Evolutionary conservation across 1,284 basidiomycete genomes (phyloP), one percentile per base, ranked within the genome.

Genomic region (Ganoderma lingzhi): DNA sequence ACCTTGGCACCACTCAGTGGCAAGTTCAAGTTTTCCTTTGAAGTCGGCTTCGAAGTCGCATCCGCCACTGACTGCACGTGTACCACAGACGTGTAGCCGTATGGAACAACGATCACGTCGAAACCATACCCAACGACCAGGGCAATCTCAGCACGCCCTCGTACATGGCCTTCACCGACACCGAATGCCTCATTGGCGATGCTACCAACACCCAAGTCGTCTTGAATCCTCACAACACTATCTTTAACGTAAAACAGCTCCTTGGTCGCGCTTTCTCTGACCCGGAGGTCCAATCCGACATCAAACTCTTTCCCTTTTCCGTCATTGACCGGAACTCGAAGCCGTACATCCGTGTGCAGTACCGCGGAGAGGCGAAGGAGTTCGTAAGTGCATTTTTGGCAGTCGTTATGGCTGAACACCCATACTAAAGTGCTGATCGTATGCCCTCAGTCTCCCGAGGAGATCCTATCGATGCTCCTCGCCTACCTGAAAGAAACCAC

Each of bases 401-500:
- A 1, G 51, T 9, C 61, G 28, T 56, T 35, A 35, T 35, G 10
- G 9, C 39, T 58, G 51, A 45, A 35, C 35, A 35, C n/a, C n/a
- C n/a, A n/a, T n/a, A n/a, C n/a, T n/a, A n/a, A n/a, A n/a, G n/a
- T n/a, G n/a, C n/a, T n/a, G n/a, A n/a, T 71, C 39, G 6, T 19
- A 6, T 4, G 9, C 28, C 15, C 10, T 58, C 12, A 93, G 92
- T 94, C 95, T 39, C 96, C 96, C 53, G 96, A 98, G 81, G 97
- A 98, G 84, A 91, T 99, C 78, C 98, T 96, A 3, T 96, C 97
- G 70, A 98, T 99, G 97, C 89, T 99, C 75, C 89, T 98, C 70
- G 84, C 90, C 75, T 98, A 99, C 88, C 98, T 99, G 97, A 96
- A 95, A 87, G 97, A 99, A 86, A 96, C 91, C 68, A 96, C 97